Conservation (phyloP, 1,284 basidiomycete species). For the Ustilago sp. region DNA sequence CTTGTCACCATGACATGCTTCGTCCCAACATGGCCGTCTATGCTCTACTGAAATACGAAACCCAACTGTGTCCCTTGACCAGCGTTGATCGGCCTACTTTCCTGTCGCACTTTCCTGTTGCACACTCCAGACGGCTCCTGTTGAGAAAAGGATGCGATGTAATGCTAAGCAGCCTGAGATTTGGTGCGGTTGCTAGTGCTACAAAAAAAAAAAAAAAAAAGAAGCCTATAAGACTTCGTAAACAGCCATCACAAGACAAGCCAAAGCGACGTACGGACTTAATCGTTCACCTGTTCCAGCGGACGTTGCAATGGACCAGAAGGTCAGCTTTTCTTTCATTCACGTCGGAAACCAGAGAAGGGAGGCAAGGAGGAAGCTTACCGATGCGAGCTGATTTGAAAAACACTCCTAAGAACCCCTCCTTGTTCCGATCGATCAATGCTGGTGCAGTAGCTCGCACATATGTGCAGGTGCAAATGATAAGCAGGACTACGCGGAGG, state of each 20-base stretch:
- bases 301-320: not conserved
- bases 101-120: too few relatives aligned
- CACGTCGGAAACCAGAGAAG: not conserved
- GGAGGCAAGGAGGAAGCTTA: slow-evolving; percentile 26
- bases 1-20: not conserved
- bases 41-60: too few relatives aligned
- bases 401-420: slow-evolving; percentile 74
- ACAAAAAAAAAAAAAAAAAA: slow-evolving; percentile 4
- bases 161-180: not conserved
- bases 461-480: slow-evolving; percentile 98
- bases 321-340: not conserved
- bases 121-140: too few relatives aligned
- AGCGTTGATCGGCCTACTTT: too few relatives aligned
- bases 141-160: too few relatives aligned
- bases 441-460: slow-evolving; percentile 88
- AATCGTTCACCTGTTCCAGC: slow-evolving; percentile 61
- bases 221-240: slow-evolving; percentile 53
- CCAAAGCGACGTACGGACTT: slow-evolving; percentile 67
- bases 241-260: slow-evolving; percentile 67
- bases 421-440: slow-evolving; percentile 91
- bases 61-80: too few relatives aligned
- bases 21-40: not conserved
- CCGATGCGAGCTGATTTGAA: slow-evolving; percentile 68
- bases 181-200: slow-evolving; percentile 9
- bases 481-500: slow-evolving; percentile 88